Base-by-base conservation (phyloP, 495 filamentous ascomycete species). In the Penicillium egyptiacum region DNA sequence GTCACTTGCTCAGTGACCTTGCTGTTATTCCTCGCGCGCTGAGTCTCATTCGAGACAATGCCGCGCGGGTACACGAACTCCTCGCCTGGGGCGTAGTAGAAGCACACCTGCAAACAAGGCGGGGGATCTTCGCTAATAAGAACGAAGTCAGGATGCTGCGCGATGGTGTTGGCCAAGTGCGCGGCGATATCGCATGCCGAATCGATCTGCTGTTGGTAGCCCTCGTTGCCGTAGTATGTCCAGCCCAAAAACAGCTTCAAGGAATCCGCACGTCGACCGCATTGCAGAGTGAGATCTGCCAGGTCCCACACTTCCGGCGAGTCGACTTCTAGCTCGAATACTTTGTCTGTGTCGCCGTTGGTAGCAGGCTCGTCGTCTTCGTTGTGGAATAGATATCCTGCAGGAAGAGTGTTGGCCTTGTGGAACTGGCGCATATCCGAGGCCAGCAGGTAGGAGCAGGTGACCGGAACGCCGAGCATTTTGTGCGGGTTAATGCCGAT, bases 81-180 rank as follows among this genome's bases (percentile, higher is more conserved):
- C 5, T 85, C 82, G 23, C 75, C 78, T 0, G 83, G 83, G 0
- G 84, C 84, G 63, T 89, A 93, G 68, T 94, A 96, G 69, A 96
- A 98, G 75, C 93, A 98, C 17, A 98, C 89, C 76, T 98, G 93
- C 63, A 96, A 74, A 73, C 92, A 97, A 6, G 91, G 91, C 40
- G 90, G 88, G 45, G 91, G 89, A 57, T 89, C 85, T 51, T 85
- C 75, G 20, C 84, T 87, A 9, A 95, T 81, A 35, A 95, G 79
- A 41, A 83, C 73, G 63, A 97, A 87, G 64, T 92, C 73, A 2
- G 69, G 59, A 26, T 78, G 69, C 30, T 75, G 44, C 2, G 70
- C 69, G 11, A 96, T 59, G 0, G 87, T 70, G 7, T 67, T 67
- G 1, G 86, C 84, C 16, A 96, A 77, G 67, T 91, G 80, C 14